Conservation (phyloP, 768 basidiomycete genomes). For the Podaxis mareebaensis region DNA sequence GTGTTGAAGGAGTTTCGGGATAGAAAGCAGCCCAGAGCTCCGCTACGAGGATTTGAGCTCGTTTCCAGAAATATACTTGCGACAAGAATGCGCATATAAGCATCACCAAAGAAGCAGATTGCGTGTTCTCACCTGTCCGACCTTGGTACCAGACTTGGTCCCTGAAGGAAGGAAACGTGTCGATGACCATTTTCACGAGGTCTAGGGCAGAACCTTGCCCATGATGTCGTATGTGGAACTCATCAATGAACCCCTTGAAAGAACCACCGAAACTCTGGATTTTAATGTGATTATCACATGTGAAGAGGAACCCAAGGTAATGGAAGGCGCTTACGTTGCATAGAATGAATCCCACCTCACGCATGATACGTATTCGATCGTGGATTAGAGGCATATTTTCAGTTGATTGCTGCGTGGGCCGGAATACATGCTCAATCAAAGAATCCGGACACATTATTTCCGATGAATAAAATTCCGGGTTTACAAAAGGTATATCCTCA, state of each 20-base stretch:
- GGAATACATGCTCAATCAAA: constrained; percentile 69
- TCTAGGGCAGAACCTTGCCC: constrained; percentile 68
- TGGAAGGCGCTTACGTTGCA: constrained; percentile 51
- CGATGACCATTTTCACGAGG: constrained; percentile 68
- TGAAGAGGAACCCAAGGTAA: constrained; percentile 1
- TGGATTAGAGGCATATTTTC: constrained; percentile 71
- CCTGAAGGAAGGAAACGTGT: constrained; percentile 73
- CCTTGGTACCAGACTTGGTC: constrained; percentile 66
- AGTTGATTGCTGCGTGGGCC: constrained; percentile 50
- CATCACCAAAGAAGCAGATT: not conserved
- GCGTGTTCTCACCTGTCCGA: constrained; percentile 47
- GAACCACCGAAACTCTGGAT: constrained; percentile 68
- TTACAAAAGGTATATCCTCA: constrained; percentile 78
- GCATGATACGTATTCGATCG: constrained; percentile 75
- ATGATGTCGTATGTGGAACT: constrained; percentile 54
- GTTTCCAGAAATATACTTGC: constrained; percentile 83
- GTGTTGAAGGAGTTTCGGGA: constrained; percentile 42
- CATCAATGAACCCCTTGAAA: constrained; percentile 62
- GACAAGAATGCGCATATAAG: not conserved
- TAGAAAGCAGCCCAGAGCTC: constrained; percentile 94
- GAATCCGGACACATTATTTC: constrained; percentile 68
- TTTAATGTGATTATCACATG: not conserved
- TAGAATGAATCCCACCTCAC: constrained; percentile 73
- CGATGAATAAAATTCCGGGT: constrained; percentile 79
- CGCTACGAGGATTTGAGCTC: constrained; percentile 88